phyloP scores from a whole-genome alignment of 352 stramenopile species.

The Phytophthora idaei region DNA sequence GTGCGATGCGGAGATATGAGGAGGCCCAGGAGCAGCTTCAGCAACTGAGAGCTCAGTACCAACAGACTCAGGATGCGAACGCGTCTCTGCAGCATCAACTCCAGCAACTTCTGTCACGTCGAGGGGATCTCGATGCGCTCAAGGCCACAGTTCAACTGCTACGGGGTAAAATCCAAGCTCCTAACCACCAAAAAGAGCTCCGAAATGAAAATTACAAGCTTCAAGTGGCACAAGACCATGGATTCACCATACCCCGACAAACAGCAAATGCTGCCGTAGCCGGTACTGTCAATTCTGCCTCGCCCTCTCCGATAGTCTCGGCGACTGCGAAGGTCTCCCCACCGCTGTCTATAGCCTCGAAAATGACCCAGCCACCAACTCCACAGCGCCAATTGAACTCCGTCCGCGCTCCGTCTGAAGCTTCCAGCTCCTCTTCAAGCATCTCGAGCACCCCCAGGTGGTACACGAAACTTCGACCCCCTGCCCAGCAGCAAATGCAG shows the following conservation, averaged over 20 bases:
- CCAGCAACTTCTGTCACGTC: slow-evolving; percentile 64
- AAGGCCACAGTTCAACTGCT: slow-evolving; percentile 63
- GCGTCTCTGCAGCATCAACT: slow-evolving; percentile 65
- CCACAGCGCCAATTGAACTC: slow-evolving; percentile 7
- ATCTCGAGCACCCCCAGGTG: slow-evolving; percentile 54
- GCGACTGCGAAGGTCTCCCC: slow-evolving; percentile 41
- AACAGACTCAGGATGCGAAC: slow-evolving; percentile 44
- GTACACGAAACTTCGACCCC: slow-evolving; percentile 65
- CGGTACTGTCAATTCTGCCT: not conserved
- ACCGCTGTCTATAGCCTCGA: slow-evolving; percentile 38
- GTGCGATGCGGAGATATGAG: slow-evolving; percentile 20
- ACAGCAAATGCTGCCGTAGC: not conserved
- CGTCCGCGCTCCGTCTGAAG: slow-evolving; percentile 7
- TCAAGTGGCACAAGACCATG: not conserved
- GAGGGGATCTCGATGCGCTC: slow-evolving; percentile 66
- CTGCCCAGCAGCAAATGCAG: no score
- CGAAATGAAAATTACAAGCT: not conserved
- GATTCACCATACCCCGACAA: not conserved
- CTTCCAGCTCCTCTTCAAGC: slow-evolving; percentile 14
- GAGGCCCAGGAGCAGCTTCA: slow-evolving; percentile 48
- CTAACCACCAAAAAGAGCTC: slow-evolving; percentile 31
- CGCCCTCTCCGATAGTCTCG: slow-evolving; percentile 4
- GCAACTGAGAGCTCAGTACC: slow-evolving; percentile 52
- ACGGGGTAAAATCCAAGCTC: slow-evolving; percentile 26
- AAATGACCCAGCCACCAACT: slow-evolving; percentile 57